Evolutionary conservation across 2,329 filamentous ascomycete genomes (phyloP).

Genomic region (Stachybotrys echinatus): DNA sequence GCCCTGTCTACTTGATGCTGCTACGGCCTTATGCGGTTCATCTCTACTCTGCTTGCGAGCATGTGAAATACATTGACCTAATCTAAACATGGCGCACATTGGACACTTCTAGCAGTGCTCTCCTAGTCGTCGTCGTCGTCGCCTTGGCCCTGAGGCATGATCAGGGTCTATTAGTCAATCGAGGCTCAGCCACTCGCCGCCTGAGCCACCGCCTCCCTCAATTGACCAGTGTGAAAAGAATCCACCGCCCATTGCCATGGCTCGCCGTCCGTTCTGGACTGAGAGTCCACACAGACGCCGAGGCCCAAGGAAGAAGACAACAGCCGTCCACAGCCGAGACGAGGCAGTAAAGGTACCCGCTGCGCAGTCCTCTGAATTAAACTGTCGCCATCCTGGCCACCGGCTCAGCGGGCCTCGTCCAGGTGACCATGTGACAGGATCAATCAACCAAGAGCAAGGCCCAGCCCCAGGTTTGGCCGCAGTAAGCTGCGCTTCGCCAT

Average conservation of each 20-base stretch:
- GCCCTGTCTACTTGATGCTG: neutral
- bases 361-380: no score
- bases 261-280: neutral
- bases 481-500: neutral
- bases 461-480: neutral
- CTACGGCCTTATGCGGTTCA: neutral
- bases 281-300: neutral
- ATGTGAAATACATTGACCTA: neutral
- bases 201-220: neutral
- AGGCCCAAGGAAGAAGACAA: neutral
- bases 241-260: neutral
- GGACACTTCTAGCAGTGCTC: neutral
- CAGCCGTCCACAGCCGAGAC: neutral
- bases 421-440: slow-evolving; percentile 1
- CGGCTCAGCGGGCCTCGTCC: neutral
- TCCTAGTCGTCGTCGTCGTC: neutral
- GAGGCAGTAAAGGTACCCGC: neutral
- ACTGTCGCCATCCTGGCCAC: no score
- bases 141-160: neutral
- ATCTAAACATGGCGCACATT: neutral
- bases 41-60: neutral
- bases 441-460: neutral
- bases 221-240: neutral
- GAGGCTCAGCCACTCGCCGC: neutral
- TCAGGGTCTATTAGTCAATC: neutral